Evolutionary conservation across 2,329 filamentous ascomycete species (phyloP).

Genomic region (Colletotrichum shisoi): DNA sequence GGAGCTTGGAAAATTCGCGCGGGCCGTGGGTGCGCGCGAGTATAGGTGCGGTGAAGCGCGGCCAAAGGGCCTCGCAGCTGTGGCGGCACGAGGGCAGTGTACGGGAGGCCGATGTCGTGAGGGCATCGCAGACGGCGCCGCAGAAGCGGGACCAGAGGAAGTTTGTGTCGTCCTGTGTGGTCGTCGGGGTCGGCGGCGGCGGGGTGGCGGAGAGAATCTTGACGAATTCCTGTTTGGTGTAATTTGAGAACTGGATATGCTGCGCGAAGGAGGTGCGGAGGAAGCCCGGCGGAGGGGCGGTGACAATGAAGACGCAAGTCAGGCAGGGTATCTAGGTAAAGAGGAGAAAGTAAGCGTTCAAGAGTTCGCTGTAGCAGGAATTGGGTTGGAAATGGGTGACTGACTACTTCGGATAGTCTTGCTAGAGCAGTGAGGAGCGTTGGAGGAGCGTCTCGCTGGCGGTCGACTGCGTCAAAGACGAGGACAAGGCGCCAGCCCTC

Average conservation of each 20-base stretch:
- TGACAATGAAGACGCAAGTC: constrained; percentile 79
- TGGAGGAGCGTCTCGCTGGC: constrained; percentile 78
- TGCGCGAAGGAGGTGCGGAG: constrained; percentile 71
- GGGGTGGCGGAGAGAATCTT: constrained; percentile 72
- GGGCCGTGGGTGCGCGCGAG: constrained; percentile 74
- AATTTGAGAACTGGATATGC: constrained; percentile 83
- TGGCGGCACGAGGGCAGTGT: constrained; percentile 77
- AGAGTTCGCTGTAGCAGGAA: background rate
- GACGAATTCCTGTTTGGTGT: constrained; percentile 81
- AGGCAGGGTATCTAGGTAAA: constrained; percentile 75
- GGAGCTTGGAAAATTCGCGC: constrained; percentile 83
- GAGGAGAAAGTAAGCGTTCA: constrained; percentile 26
- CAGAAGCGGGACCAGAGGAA: constrained; percentile 84
- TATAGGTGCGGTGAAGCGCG: constrained; percentile 81
- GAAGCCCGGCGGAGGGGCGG: constrained; percentile 71
- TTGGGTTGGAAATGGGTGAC: constrained; percentile 44
- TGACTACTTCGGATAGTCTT: constrained; percentile 79
- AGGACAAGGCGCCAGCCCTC: constrained; percentile 72
- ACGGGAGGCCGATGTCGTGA: constrained; percentile 80
- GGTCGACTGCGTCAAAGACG: constrained; percentile 88
- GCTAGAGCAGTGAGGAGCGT: constrained; percentile 84
- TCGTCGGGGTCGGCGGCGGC: constrained; percentile 58
- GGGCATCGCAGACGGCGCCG: constrained; percentile 83
- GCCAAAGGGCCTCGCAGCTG: constrained; percentile 80
- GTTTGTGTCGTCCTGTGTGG: constrained; percentile 61